A percentile compares a stretch with the other conserved stretches of the same genome.
Evolutionary conservation across 225 moss, liverwort and hornwort genomes (phyloP).

Genomic region (Straminergon stramineum): DNA sequence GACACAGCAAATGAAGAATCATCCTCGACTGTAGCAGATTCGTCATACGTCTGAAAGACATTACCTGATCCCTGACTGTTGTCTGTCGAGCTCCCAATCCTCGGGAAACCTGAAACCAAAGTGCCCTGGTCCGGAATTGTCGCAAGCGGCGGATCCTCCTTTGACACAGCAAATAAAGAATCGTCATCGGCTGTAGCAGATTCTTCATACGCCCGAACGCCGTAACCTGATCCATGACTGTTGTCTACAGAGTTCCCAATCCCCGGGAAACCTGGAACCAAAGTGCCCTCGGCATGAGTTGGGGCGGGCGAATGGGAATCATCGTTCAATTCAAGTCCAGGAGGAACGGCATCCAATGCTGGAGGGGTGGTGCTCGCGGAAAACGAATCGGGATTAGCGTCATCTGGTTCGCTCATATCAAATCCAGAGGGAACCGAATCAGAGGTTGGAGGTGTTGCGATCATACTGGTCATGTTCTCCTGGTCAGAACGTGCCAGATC

Average conservation of each 20-base stretch:
- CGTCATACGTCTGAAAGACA: not conserved
- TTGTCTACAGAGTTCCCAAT: not conserved
- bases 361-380: not conserved
- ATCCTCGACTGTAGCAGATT: not conserved
- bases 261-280: not conserved
- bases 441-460: not conserved
- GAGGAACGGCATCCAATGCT: not conserved
- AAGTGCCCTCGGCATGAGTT: not conserved
- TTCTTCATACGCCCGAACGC: not conserved
- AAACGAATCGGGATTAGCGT: not conserved
- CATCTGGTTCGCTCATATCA: not conserved
- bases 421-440: not conserved
- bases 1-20: not conserved
- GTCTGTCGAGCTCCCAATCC: not conserved
- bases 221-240: not conserved
- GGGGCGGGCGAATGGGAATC: not conserved
- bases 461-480: not conserved
- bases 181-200: not conserved
- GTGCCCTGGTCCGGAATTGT: not conserved
- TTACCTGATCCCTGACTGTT: not conserved
- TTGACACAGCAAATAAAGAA: not conserved
- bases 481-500: conserved; percentile 6
- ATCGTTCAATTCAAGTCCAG: not conserved
- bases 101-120: not conserved
- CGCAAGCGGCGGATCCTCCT: not conserved